Percentiles rank a stretch among this genome's conserved stretches.
phyloP scores from a whole-genome alignment of 805 yeast genomes.

The Cyberlindnera americana region DNA sequence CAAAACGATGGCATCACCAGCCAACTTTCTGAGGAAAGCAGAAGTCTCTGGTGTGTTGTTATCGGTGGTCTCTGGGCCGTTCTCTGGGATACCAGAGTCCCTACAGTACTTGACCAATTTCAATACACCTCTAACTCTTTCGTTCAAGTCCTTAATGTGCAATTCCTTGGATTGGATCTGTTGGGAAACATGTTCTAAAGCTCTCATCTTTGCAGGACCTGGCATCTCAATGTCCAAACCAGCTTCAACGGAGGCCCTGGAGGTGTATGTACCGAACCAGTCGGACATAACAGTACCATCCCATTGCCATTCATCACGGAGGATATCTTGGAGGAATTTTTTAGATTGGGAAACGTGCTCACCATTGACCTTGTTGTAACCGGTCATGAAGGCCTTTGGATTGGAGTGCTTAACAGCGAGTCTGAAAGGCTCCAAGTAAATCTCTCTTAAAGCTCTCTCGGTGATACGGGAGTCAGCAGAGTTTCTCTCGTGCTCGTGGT shows the following conservation, averaged over 20 bases:
- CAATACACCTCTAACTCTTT: constrained; percentile 48
- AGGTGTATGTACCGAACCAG: constrained; percentile 57
- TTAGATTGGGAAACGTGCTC: constrained; percentile 48
- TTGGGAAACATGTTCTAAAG: constrained; percentile 35
- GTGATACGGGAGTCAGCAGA: constrained; percentile 46
- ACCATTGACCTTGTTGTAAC: constrained; percentile 62
- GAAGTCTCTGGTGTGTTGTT: constrained; percentile 47
- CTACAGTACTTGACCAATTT: constrained; percentile 43
- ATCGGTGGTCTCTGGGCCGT: constrained; percentile 22
- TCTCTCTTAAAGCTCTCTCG: constrained; percentile 60
- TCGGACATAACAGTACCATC: constrained; percentile 58
- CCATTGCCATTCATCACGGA: constrained; percentile 55
- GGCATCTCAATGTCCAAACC: constrained; percentile 69
- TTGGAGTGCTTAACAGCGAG: constrained; percentile 48
- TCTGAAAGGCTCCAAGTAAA: constrained; percentile 60
- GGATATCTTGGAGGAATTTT: constrained; percentile 39
- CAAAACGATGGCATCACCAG: constrained; percentile 50
- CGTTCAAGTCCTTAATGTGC: constrained; percentile 37
- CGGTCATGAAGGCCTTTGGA: constrained; percentile 56
- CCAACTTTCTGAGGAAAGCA: constrained; percentile 38
- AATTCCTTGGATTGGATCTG: constrained; percentile 41
- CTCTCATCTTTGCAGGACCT: constrained; percentile 51
- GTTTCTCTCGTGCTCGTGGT: constrained; percentile 53
- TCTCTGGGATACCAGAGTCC: constrained; percentile 34
- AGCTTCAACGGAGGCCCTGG: constrained; percentile 42